Conservation (phyloP, 208 protist genomes). For the Leishmania lainsoni region DNA sequence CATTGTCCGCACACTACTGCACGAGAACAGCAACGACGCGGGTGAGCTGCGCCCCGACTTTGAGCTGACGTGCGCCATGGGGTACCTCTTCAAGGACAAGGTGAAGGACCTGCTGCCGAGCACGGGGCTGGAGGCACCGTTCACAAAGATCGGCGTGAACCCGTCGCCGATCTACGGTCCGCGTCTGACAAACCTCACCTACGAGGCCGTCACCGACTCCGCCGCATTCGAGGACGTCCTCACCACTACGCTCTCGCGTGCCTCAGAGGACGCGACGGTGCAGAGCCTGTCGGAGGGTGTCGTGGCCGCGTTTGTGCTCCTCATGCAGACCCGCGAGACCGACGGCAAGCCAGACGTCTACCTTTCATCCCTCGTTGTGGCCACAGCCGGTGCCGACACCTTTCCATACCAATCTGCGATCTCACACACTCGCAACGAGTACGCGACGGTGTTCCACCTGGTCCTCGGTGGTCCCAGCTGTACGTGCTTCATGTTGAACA, state of each 20-base stretch:
- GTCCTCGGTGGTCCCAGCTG: slow-evolving; percentile 68
- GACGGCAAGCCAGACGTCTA: slow-evolving; percentile 68
- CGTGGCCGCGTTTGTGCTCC: slow-evolving; percentile 50
- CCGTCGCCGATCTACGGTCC: slow-evolving; percentile 83
- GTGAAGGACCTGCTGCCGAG: slow-evolving; percentile 61
- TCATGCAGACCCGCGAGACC: slow-evolving; percentile 55
- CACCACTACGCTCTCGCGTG: slow-evolving; percentile 43
- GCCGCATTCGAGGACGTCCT: slow-evolving; percentile 60
- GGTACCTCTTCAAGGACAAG: slow-evolving; percentile 73
- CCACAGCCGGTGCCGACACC: slow-evolving; percentile 55
- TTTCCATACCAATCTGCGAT: slow-evolving; percentile 57
- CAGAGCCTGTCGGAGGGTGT: slow-evolving; percentile 52
- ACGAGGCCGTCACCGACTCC: slow-evolving; percentile 47
- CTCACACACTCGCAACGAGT: slow-evolving; percentile 44
- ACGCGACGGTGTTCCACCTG: slow-evolving; percentile 72
- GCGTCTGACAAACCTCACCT: slow-evolving; percentile 60
- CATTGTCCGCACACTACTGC: slow-evolving; percentile 58
- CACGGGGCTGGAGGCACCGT: slow-evolving; percentile 30
- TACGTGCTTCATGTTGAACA: slow-evolving; percentile 77
- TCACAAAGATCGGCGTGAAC: slow-evolving; percentile 60
- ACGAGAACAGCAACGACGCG: slow-evolving; percentile 33
- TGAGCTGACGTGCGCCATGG: slow-evolving; percentile 59
- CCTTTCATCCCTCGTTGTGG: slow-evolving; percentile 72
- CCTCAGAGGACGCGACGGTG: slow-evolving; percentile 44
- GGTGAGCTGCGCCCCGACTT: slow-evolving; percentile 38